Conservation (phyloP, 495 filamentous ascomycete species). For the Aspergillus diversus region DNA sequence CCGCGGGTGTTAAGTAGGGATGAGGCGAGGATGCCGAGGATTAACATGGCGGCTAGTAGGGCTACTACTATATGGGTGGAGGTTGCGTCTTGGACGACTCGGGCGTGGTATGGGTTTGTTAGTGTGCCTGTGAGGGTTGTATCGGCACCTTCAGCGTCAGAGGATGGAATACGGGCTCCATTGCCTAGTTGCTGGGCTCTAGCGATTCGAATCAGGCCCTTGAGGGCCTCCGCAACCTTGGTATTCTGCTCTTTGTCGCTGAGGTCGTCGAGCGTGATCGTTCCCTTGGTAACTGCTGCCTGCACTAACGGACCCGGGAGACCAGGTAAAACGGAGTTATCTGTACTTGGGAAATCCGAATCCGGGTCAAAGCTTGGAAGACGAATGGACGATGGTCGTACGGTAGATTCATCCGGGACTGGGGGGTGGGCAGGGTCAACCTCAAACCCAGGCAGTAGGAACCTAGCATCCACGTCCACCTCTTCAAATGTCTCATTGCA, state of each 20-base stretch:
- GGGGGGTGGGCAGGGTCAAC: background rate
- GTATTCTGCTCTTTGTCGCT: background rate
- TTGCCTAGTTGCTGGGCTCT: background rate
- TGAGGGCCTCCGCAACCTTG: background rate
- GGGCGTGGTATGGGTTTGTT: no score
- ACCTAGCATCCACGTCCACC: background rate
- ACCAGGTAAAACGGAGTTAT: background rate
- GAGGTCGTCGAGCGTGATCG: background rate
- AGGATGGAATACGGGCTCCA: background rate
- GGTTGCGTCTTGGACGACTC: background rate
- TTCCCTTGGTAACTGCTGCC: background rate
- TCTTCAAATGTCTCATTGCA: no score
- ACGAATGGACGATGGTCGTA: background rate
- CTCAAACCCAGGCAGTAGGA: background rate
- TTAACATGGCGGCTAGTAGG: background rate
- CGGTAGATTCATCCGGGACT: background rate
- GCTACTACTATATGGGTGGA: background rate
- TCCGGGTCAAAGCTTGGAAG: no score
- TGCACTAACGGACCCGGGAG: background rate
- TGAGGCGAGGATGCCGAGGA: background rate
- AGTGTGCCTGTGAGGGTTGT: no score
- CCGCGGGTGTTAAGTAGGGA: background rate
- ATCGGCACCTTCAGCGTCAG: background rate
- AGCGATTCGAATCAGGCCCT: background rate
- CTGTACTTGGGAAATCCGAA: background rate